These are phyloP conservation scores for Silene coronaria DNA, from an alignment of 179 eudicot genomes.

Conservation along the genomic window DNA sequence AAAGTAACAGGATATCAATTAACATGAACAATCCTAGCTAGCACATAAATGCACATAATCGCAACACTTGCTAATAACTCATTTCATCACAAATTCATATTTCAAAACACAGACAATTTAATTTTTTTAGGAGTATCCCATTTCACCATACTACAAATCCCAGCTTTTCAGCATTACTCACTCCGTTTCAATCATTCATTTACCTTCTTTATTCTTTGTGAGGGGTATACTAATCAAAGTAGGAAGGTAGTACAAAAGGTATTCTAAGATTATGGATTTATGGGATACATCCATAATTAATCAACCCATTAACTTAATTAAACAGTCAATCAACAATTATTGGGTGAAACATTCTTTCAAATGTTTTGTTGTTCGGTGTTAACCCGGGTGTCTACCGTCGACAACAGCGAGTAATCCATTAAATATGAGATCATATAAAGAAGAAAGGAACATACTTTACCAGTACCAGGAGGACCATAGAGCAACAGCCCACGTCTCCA, in stretches of 20 bases:
- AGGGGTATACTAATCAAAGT: too few species aligned
- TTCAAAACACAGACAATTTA: too few species aligned
- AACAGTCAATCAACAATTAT: background rate
- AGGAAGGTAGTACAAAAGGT: too few species aligned
- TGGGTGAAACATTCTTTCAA: background rate
- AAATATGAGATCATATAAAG: background rate
- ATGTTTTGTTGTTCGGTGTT: too few species aligned
- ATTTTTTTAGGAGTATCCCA: too few species aligned
- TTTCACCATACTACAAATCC: too few species aligned
- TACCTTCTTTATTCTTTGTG: too few species aligned
- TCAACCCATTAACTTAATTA: background rate
- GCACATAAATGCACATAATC: background rate
- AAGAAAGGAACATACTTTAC: constrained; percentile 51
- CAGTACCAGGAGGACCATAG: constrained; percentile 93
- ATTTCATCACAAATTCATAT: background rate
- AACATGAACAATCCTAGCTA: background rate
- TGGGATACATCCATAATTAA: background rate
- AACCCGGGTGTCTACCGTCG: too few species aligned
- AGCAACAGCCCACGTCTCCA: constrained; percentile 90
- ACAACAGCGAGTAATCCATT: too few species aligned
- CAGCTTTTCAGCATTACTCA: too few species aligned
- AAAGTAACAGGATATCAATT: background rate
- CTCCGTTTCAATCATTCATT: too few species aligned
- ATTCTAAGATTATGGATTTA: too few species aligned
- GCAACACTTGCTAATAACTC: background rate